Conservation (phyloP, 768 basidiomycete genomes). For the Xerocomellus intermedius region DNA sequence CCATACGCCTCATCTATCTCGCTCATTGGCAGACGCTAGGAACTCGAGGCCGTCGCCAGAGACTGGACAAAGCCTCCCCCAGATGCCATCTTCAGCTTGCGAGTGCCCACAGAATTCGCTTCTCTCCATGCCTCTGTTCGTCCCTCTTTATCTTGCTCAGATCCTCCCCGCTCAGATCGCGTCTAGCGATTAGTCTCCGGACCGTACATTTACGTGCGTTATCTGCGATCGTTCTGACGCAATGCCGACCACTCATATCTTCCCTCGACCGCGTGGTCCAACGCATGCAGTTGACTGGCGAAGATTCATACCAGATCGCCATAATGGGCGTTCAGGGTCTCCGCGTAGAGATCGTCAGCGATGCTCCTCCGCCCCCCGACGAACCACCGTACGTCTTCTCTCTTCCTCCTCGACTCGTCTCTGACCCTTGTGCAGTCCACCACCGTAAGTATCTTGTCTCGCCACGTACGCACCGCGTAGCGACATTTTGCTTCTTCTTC, state of each 20-base stretch:
- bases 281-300: constrained; percentile 62
- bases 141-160: constrained; percentile 14
- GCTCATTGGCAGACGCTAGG: too few relatives aligned
- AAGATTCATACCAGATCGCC: constrained; percentile 90
- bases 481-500: neutral
- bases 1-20: neutral
- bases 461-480: constrained; percentile 10
- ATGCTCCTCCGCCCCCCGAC: constrained; percentile 81
- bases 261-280: constrained; percentile 22
- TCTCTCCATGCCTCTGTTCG: constrained; percentile 81
- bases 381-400: constrained; percentile 64
- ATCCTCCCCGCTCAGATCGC: constrained; percentile 23
- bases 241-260: constrained; percentile 9
- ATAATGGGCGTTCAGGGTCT: constrained; percentile 77
- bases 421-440: constrained; percentile 36
- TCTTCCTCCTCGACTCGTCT: neutral
- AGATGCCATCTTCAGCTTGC: constrained; percentile 69
- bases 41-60: constrained; percentile 74
- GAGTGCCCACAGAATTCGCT: constrained; percentile 85
- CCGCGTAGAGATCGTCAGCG: constrained; percentile 82
- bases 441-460: constrained; percentile 44
- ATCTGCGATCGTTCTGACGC: constrained; percentile 13
- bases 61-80: constrained; percentile 89
- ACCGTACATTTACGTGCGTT: constrained; percentile 77
- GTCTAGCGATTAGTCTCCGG: constrained; percentile 73